Conservation (phyloP, 163 green algal genomes). For the Chloromonas sp. region DNA sequence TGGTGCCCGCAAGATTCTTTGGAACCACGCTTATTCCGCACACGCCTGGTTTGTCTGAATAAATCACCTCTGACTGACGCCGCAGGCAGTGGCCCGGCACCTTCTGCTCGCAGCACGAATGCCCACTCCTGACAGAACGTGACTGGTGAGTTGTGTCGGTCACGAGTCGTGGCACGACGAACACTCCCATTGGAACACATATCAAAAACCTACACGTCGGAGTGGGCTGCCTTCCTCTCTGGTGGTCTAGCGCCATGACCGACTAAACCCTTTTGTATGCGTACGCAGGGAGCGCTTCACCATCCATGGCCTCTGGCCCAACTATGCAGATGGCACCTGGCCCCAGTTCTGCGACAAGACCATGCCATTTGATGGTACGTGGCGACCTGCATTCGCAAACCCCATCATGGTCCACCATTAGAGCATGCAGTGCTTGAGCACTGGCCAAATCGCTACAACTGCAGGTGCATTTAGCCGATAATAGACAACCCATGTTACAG, state of each 20-base stretch:
- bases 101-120: conserved; percentile 23
- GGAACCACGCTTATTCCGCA: too few relatives aligned
- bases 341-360: conserved; percentile 41
- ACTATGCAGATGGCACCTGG: conserved; percentile 41
- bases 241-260: not conserved
- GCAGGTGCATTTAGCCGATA: too few relatives aligned
- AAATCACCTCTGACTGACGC: too few relatives aligned
- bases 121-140: conserved; percentile 14
- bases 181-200: not conserved
- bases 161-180: too few relatives aligned
- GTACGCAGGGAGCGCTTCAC: conserved; percentile 46
- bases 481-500: too few relatives aligned
- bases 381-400: too few relatives aligned
- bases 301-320: conserved; percentile 64
- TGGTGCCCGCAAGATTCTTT: too few relatives aligned
- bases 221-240: not conserved
- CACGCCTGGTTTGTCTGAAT: too few relatives aligned
- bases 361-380: conserved; percentile 23
- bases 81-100: conserved; percentile 27
- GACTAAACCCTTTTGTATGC: not conserved
- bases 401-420: too few relatives aligned
- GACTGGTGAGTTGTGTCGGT: conserved; percentile 8
- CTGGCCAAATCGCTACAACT: too few relatives aligned
- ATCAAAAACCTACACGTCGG: too few relatives aligned
- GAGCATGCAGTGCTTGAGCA: too few relatives aligned